Evolutionary conservation across 2,329 filamentous ascomycete genomes (phyloP), one percentile per base, ranked within the genome.

Genomic region (Alternaria angustiovoidea): DNA sequence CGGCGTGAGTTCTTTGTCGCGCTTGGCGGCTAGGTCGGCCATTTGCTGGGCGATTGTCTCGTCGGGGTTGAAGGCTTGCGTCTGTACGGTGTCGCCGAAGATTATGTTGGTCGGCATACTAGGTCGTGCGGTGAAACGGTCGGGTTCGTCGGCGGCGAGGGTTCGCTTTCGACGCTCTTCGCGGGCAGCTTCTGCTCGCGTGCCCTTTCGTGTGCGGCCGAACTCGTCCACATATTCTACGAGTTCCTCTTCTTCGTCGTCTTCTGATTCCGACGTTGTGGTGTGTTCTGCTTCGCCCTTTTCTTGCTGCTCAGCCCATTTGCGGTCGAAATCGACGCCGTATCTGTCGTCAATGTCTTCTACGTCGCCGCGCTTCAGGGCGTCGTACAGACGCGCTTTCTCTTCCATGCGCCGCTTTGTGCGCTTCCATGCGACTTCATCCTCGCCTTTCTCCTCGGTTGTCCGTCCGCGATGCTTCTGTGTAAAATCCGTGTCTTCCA

Each of bases 211-310:
- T 14, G 89, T 86, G n/a, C 95, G 89, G 2, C 95, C 95, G 74
- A 96, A 97, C 73, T 98, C 95, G 78, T 99, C 95, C 53, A 90
- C 86, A 75, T 92, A 96, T 67, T 97, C 94, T 5, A 98, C 82
- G n/a, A 91, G 78, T 54, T 93, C 90, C 26, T 84, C 82, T 44
- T 82, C 77, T 47, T 82, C 78, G n/a, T 63, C 66, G 20, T 61
- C 66, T 16, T 69, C 64, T 2, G 69, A 73, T 3, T 80, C 80
- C 1, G 75, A 75, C 14, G 62, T 75, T 44, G 65, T 78, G 14
- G 82, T 81, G 1, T 81, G 79, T 2, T 77, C 78, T 7, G 81
- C 62, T 59, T 83, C 80, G 54, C 74, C 79, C 1, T 73, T 71
- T 4, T 77, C 79, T 55, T 88, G 82, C 24, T 82, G 81, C 74